A percentile compares a stretch with the other conserved stretches of the same genome.
Conservation (phyloP, 1,139 yeast genomes). For the Lodderomyces jiufengensis region DNA sequence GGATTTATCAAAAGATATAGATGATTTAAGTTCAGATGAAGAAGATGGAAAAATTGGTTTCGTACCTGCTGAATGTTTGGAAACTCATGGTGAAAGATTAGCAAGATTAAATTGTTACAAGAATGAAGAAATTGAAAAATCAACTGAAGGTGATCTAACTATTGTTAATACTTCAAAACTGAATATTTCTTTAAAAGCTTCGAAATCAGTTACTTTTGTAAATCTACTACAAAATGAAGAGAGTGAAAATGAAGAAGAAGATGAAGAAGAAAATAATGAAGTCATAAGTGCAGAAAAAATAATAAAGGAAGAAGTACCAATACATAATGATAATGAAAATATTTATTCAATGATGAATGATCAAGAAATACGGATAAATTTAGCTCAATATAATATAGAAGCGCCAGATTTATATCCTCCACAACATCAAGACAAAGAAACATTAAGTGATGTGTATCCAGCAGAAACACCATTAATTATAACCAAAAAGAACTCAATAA, state of each 20-base stretch:
- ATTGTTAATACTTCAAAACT: no score
- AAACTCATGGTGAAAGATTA: conserved; percentile 84
- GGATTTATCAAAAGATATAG: conserved; percentile 15
- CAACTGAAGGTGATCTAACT: conserved; percentile 15
- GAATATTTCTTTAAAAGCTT: not conserved
- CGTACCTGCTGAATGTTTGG: conserved; percentile 94
- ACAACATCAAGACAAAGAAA: conserved; percentile 25
- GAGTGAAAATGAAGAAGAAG: conserved; percentile 17
- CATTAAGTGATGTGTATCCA: conserved; percentile 42
- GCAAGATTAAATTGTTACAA: conserved; percentile 92
- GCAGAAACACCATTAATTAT: conserved; percentile 37
- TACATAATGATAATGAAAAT: conserved; percentile 7
- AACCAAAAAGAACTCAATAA: conserved; percentile 21
- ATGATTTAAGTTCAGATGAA: conserved; percentile 29
- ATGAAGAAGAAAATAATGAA: conserved; percentile 10
- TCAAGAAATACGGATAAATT: conserved; percentile 11
- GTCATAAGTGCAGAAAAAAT: not conserved
- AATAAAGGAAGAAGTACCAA: not conserved
- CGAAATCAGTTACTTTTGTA: conserved; percentile 40
- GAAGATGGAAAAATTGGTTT: conserved; percentile 77
- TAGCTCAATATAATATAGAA: conserved; percentile 9
- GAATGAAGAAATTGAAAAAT: conserved; percentile 69
- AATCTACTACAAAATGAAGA: conserved; percentile 31
- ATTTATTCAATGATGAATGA: conserved; percentile 4
- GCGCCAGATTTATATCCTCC: conserved; percentile 7